These are phyloP conservation scores for Kandelia obovata DNA, from an alignment of 345 rosid species.

Conservation along the genomic window DNA sequence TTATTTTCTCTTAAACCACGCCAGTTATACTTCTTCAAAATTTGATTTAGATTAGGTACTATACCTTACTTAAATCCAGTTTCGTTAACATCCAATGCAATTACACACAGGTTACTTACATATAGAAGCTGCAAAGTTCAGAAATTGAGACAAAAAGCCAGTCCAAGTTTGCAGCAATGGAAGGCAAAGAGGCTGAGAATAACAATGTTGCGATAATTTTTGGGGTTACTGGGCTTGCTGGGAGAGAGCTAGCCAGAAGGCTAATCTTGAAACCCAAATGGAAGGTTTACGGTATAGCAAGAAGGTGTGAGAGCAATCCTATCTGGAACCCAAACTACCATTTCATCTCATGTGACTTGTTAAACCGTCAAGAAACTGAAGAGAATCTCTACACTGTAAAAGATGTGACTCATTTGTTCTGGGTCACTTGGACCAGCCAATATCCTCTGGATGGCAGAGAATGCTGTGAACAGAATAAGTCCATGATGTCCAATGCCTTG, in stretches of 20 bases:
- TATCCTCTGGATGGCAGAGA: constrained; percentile 51
- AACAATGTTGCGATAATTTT: constrained; percentile 63
- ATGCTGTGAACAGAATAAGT: constrained; percentile 65
- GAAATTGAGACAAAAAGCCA: neutral
- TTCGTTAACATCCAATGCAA: neutral
- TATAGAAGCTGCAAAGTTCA: neutral
- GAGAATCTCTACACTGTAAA: constrained; percentile 40
- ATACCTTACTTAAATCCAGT: neutral
- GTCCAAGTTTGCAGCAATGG: constrained; percentile 30
- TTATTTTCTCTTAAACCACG: constrained; percentile 9
- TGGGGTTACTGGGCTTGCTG: constrained; percentile 87
- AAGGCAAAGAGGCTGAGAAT: constrained; percentile 21
- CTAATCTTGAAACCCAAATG: constrained; percentile 50
- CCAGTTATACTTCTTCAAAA: constrained; percentile 14
- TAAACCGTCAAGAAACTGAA: constrained; percentile 48
- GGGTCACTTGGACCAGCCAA: constrained; percentile 80
- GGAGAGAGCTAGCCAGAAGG: constrained; percentile 59
- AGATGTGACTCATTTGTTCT: constrained; percentile 69
- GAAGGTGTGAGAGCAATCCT: constrained; percentile 49
- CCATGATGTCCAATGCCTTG: constrained; percentile 67
- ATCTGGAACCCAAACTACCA: constrained; percentile 37
- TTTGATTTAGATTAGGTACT: constrained; percentile 2
- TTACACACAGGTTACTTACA: neutral
- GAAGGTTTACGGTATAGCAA: constrained; percentile 81
- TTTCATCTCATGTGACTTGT: constrained; percentile 76